A percentile compares a stretch with the other conserved stretches of the same genome.
phyloP scores from a whole-genome alignment of 345 rosid genomes.

The Eucalyptus tenuipes region DNA sequence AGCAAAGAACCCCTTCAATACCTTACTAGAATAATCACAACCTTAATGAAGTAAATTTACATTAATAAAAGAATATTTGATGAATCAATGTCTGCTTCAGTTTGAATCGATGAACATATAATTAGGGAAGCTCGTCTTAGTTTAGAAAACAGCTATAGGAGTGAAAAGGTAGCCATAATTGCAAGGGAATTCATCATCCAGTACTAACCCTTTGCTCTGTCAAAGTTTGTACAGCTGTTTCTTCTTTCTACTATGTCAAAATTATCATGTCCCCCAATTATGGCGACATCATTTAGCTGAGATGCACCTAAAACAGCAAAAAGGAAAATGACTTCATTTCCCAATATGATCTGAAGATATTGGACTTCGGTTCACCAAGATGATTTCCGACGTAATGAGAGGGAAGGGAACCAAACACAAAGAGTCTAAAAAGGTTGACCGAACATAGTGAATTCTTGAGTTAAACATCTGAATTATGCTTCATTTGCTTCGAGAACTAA shows the following conservation, averaged over 20 bases:
- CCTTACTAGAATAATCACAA: fast-evolving
- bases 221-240: no score
- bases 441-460: background rate
- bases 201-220: no score
- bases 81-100: background rate
- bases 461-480: background rate
- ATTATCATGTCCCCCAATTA: no score
- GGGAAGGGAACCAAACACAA: background rate
- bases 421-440: background rate
- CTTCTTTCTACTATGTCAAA: no score
- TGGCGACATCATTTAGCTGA: no score
- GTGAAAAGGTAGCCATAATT: background rate
- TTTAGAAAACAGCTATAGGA: background rate
- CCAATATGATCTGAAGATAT: background rate
- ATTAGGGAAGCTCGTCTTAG: background rate
- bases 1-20: background rate
- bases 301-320: no score
- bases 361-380: background rate
- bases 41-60: background rate
- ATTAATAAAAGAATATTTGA: no score
- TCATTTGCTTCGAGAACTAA: background rate
- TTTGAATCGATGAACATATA: background rate
- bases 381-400: background rate
- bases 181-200: no score
- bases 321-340: background rate